These are phyloP conservation scores for Platanthera guangdongensis DNA, from an alignment of 106 monocot species.

Conservation along the genomic window DNA sequence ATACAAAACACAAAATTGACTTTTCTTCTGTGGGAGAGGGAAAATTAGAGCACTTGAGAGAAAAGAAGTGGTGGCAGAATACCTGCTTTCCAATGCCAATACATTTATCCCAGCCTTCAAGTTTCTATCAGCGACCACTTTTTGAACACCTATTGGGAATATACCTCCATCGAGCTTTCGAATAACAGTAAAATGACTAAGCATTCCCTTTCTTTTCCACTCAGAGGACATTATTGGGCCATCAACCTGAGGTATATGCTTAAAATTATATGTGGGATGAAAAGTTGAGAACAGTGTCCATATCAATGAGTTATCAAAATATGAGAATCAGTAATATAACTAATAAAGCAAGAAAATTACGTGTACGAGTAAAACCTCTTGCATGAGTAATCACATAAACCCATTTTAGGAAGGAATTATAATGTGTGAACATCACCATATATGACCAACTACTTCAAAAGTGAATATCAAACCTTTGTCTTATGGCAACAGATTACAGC, in stretches of 20 bases:
- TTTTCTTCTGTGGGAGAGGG: background rate
- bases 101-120: slow-evolving; percentile 50
- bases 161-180: slow-evolving; percentile 88
- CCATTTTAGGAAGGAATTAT: background rate
- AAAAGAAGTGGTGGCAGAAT: background rate
- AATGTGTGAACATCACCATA: background rate
- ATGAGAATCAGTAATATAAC: background rate
- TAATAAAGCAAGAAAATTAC: background rate
- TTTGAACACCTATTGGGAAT: slow-evolving; percentile 73
- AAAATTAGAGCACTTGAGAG: background rate
- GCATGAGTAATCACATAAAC: background rate
- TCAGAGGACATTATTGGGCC: slow-evolving; percentile 76
- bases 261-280: background rate
- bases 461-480: slow-evolving; percentile 51
- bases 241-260: slow-evolving; percentile 59
- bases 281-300: background rate
- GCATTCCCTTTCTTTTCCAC: slow-evolving; percentile 48
- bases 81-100: slow-evolving; percentile 72
- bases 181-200: slow-evolving; percentile 76
- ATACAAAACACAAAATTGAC: slow-evolving; percentile 4
- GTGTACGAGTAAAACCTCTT: background rate
- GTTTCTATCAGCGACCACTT: slow-evolving; percentile 63
- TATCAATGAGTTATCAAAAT: background rate
- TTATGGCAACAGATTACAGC: slow-evolving; percentile 82
- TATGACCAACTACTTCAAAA: background rate